phyloP scores from a whole-genome alignment of 2,329 filamentous ascomycete genomes.

The Immersiporthe knoxdaviesiana region DNA sequence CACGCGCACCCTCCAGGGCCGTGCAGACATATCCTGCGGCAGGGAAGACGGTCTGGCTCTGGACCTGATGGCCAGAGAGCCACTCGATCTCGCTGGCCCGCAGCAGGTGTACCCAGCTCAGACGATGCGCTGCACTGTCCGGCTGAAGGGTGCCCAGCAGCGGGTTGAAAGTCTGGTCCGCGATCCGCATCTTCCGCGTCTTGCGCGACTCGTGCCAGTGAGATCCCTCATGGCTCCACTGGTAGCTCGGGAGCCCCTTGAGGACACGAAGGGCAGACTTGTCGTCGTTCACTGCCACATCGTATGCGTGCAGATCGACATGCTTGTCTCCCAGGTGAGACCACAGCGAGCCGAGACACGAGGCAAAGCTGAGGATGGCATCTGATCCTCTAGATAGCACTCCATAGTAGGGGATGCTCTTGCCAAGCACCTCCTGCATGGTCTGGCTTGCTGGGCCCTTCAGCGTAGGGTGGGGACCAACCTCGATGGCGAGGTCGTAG shows the following conservation, averaged over 20 bases:
- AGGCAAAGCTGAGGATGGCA: conserved; percentile 30
- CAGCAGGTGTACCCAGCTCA: conserved; percentile 35
- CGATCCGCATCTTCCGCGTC: conserved; percentile 6
- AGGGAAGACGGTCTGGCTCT: conserved; percentile 44
- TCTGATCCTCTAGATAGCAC: conserved; percentile 30
- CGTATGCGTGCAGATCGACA: conserved; percentile 19
- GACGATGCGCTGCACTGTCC: conserved; percentile 15
- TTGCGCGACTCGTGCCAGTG: conserved; percentile 27
- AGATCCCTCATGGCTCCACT: conserved; percentile 19
- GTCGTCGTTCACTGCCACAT: conserved; percentile 6
- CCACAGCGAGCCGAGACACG: conserved; percentile 31
- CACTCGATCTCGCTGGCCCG: conserved; percentile 39
- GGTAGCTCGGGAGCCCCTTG: conserved; percentile 22
- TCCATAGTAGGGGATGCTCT: conserved; percentile 34
- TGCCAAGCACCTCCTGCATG: conserved; percentile 26
- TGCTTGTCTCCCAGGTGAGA: conserved; percentile 4
- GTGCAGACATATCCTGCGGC: conserved; percentile 33
- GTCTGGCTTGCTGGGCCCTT: conserved; percentile 43
- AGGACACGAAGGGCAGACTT: conserved; percentile 13
- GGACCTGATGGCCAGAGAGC: conserved; percentile 43
- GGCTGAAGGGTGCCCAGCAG: conserved; percentile 15
- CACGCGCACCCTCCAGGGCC: conserved; percentile 31
- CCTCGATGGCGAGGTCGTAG: conserved; percentile 33
- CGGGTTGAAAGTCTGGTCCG: conserved; percentile 10
- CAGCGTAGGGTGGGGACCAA: conserved; percentile 44